Evolutionary conservation across 2,329 filamentous ascomycete genomes (phyloP).

Genomic region (Hypoxylon sp.): DNA sequence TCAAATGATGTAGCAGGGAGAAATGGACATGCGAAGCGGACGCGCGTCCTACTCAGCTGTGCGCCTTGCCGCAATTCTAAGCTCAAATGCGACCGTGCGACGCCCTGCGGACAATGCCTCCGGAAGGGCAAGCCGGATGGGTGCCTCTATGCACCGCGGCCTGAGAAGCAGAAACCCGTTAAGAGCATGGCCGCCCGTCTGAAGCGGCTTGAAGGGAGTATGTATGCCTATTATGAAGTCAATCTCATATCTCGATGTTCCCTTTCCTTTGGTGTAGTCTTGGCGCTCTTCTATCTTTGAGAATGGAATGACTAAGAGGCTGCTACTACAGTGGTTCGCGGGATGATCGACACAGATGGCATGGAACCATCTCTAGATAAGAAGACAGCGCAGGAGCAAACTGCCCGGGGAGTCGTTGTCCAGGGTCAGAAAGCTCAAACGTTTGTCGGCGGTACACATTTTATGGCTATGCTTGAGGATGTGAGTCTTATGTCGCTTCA

Average conservation of each 20-base stretch:
- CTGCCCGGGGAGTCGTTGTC: conserved; percentile 60
- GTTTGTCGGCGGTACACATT: conserved; percentile 73
- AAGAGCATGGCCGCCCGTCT: conserved; percentile 69
- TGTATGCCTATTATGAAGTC: conserved; percentile 12
- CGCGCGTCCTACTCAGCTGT: conserved; percentile 67
- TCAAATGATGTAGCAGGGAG: conserved; percentile 7
- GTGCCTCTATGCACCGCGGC: conserved; percentile 66
- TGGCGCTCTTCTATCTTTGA: conserved; percentile 3
- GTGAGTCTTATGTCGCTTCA: conserved; percentile 57
- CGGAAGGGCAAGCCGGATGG: conserved; percentile 63
- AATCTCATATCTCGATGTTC: neutral
- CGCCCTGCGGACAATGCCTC: conserved; percentile 68
- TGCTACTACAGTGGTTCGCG: conserved; percentile 62
- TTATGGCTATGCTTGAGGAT: conserved; percentile 73
- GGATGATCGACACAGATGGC: conserved; percentile 64
- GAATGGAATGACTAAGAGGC: conserved; percentile 23
- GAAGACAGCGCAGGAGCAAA: conserved; percentile 10
- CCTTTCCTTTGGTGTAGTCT: neutral
- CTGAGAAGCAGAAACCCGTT: conserved; percentile 58
- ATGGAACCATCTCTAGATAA: conserved; percentile 8
- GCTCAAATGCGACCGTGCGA: conserved; percentile 69
- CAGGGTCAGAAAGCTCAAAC: conserved; percentile 61
- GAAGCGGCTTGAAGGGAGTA: conserved; percentile 67
- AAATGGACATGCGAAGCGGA: conserved; percentile 58
- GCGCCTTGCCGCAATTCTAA: conserved; percentile 68